A percentile compares a stretch with the other conserved stretches of the same genome.
Conservation (phyloP, 352 stramenopile genomes). For the Pythium folliculosum region DNA sequence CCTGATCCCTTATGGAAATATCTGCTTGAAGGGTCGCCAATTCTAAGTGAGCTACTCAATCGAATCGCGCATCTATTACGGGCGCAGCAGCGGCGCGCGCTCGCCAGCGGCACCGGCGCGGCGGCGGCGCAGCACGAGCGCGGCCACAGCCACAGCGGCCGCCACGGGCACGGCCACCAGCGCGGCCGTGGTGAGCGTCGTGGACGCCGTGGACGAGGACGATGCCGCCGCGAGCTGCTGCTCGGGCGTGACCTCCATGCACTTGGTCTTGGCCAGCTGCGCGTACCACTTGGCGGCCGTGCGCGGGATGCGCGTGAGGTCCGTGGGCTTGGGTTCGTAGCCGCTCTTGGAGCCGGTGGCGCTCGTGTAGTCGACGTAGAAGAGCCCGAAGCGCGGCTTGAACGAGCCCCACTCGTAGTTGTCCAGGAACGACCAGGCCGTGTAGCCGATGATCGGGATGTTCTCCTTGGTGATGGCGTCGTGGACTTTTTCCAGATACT, state of each 20-base stretch:
- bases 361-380: slow-evolving; percentile 61
- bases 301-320: slow-evolving; percentile 44
- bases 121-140: slow-evolving; percentile 13
- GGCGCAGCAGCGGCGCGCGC: slow-evolving; percentile 2
- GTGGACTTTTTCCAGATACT: slow-evolving; percentile 61
- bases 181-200: neutral
- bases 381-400: slow-evolving; percentile 61
- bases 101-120: neutral
- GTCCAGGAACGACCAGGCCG: slow-evolving; percentile 92
- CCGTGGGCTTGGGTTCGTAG: slow-evolving; percentile 29
- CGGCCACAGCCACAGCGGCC: neutral
- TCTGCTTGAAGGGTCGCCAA: neutral
- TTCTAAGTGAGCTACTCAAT: neutral
- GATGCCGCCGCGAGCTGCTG: neutral
- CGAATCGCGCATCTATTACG: neutral
- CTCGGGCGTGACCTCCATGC: slow-evolving; percentile 35
- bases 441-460: slow-evolving; percentile 90
- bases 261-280: slow-evolving; percentile 56
- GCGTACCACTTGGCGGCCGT: slow-evolving; percentile 63
- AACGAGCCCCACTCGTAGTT: slow-evolving; percentile 94
- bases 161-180: neutral
- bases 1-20: too few species aligned
- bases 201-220: too few species aligned
- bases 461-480: slow-evolving; percentile 52
- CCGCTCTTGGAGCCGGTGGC: slow-evolving; percentile 35